Base-by-base conservation (phyloP, 2,329 filamentous ascomycete species). In the Helicocarpus griseus region DNA sequence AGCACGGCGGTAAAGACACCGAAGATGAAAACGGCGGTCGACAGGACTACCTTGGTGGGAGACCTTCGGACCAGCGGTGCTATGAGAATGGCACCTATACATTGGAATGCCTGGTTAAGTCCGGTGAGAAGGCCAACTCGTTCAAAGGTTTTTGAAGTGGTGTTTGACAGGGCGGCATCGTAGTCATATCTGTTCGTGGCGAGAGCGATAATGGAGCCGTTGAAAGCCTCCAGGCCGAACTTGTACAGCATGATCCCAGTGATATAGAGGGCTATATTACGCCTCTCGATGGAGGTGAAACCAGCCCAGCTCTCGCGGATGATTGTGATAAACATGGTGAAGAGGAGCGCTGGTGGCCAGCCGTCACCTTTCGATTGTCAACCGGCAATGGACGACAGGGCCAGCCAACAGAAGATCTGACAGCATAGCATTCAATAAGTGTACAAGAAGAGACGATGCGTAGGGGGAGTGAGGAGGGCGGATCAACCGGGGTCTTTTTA, bases 201-300 rank as follows among this genome's bases (percentile, higher is more conserved):
- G 2, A 76, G 65, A 9, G 73, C 72, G 35, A 73, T 69, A 55
- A 77, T 69, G 29, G 73, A 76, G 1, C 74, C 74, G 58, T 74
- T 76, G 63, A 77, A 77, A 8, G 72, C 73, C 57, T 76, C 73
- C 11, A 76, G 66, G 24, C 73, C 74, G 52, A 77, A 75, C 57
- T 77, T 77, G 64, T 77, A 77, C 40, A 75, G 61, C 72, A 77
- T 77, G 52, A 77, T 76, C 5, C 74, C 75, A 6, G 63, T 55
- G 46, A 76, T 74, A 60, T 77, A 77, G 50, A 74, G 65, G 44
- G 64, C 61, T 45, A 75, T 70, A 53, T 74, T 74, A 48, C 71
- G 69, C 50, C 70, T 72, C 58, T 78, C 74, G 35, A 58, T 48
- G 4, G 64, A 54, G 7, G 65, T 65, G 58, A 72, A 73, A 46